Percentiles rank a stretch among this genome's conserved stretches.
Conservation (phyloP, 2,329 filamentous ascomycete genomes). For the Aspergillus eucalypticola region DNA sequence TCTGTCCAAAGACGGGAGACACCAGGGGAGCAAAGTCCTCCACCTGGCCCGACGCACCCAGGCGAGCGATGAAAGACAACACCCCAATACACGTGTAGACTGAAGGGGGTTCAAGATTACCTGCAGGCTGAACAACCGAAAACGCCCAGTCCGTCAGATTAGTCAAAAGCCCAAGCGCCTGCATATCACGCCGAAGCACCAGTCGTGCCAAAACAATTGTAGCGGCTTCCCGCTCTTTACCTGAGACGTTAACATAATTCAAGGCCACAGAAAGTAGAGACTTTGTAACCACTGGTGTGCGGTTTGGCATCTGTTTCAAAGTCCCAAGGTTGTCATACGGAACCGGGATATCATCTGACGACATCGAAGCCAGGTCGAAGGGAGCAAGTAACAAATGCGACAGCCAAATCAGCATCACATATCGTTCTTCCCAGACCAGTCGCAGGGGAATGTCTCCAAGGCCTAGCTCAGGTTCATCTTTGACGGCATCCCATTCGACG, state of each 20-base stretch:
- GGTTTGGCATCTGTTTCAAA: conserved; percentile 51
- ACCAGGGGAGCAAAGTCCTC: conserved; percentile 72
- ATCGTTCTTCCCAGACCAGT: conserved; percentile 84
- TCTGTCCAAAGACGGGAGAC: conserved; percentile 64
- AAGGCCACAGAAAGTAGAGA: conserved; percentile 71
- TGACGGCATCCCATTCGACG: conserved; percentile 55
- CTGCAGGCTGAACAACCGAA: conserved; percentile 54
- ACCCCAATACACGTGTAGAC: conserved; percentile 78
- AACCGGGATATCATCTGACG: conserved; percentile 47
- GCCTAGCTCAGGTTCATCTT: conserved; percentile 16
- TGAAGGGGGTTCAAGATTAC: conserved; percentile 44
- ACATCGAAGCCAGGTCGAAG: conserved; percentile 87
- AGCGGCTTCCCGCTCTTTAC: conserved; percentile 89
- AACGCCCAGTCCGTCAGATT: conserved; percentile 72
- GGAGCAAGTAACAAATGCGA: conserved; percentile 80
- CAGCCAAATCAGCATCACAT: conserved; percentile 84
- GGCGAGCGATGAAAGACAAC: conserved; percentile 74
- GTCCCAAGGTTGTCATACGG: conserved; percentile 35
- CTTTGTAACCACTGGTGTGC: conserved; percentile 68
- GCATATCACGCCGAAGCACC: conserved; percentile 85
- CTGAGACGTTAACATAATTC: conserved; percentile 69
- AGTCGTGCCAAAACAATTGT: conserved; percentile 77
- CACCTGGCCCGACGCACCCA: conserved; percentile 70
- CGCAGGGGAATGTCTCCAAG: conserved; percentile 24
- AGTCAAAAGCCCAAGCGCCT: conserved; percentile 68